These are phyloP conservation scores for Eucalyptus curtisii DNA, from an alignment of 345 rosid species.

Conservation along the genomic window DNA sequence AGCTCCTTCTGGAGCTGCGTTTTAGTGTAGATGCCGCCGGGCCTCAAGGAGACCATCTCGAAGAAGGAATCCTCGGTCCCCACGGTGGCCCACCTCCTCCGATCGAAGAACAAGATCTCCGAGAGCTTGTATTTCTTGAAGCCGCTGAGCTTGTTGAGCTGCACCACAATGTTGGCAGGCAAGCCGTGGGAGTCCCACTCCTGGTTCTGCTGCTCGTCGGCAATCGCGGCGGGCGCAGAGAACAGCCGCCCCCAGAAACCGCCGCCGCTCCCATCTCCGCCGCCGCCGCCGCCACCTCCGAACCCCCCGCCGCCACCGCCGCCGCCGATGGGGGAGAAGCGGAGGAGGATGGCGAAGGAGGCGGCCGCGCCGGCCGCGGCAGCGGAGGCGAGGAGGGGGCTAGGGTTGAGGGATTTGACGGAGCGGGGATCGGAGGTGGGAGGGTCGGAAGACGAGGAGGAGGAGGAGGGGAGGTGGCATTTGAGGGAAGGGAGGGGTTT, in stretches of 20 bases:
- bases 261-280: slow-evolving; percentile 28
- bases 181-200: slow-evolving; percentile 93
- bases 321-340: slow-evolving; percentile 5
- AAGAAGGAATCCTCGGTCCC: slow-evolving; percentile 91
- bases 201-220: slow-evolving; percentile 54
- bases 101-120: slow-evolving; percentile 72
- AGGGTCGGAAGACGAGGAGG: neutral
- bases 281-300: slow-evolving; percentile 36
- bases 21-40: slow-evolving; percentile 81
- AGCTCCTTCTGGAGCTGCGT: slow-evolving; percentile 80
- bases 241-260: slow-evolving; percentile 49
- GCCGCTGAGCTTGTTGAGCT: slow-evolving; percentile 73
- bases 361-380: slow-evolving; percentile 42
- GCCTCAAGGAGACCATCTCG: slow-evolving; percentile 87
- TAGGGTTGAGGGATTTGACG: slow-evolving; percentile 16
- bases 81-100: slow-evolving; percentile 40
- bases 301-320: slow-evolving; percentile 14
- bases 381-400: slow-evolving; percentile 20
- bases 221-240: slow-evolving; percentile 44
- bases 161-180: slow-evolving; percentile 80
- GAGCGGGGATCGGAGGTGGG: slow-evolving; percentile 8
- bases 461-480: neutral
- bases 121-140: slow-evolving; percentile 80
- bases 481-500: neutral
- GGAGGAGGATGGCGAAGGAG: slow-evolving; percentile 29